Conservation (phyloP, 176 grass and related monocot genomes). For the Bothriochloa decipiens region DNA sequence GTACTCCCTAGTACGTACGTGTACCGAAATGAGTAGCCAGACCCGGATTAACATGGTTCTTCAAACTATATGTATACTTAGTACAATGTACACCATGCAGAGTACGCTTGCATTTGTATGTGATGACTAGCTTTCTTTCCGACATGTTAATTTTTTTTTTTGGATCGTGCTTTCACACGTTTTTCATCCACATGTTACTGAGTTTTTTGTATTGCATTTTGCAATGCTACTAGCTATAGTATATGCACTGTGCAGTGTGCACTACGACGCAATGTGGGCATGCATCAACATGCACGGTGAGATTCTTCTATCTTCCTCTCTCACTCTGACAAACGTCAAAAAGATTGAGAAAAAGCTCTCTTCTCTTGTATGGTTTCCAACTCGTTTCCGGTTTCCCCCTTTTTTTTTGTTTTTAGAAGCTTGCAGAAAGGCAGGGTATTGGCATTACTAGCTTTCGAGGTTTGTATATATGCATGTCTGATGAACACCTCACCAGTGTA, state of each 20-base stretch:
- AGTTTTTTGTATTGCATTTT: not conserved
- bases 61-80: not conserved
- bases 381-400: not conserved
- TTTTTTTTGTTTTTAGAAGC: not conserved
- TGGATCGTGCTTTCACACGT: too few relatives aligned
- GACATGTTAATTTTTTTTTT: not conserved
- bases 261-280: slow-evolving; percentile 11
- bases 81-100: not conserved
- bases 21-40: not conserved
- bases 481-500: slow-evolving; percentile 25
- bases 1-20: too few relatives aligned
- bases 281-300: not conserved
- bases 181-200: too few relatives aligned
- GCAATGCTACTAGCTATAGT: slow-evolving; percentile 6
- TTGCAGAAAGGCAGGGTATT: slow-evolving; percentile 33
- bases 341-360: not conserved
- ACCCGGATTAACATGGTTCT: not conserved
- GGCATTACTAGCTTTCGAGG: slow-evolving; percentile 37
- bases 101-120: not conserved
- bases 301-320: slow-evolving; percentile 7
- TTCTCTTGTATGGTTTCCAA: not conserved
- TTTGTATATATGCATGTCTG: slow-evolving; percentile 2
- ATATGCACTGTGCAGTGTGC: not conserved
- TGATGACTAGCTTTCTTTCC: not conserved
- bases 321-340: slow-evolving; percentile 43